These are phyloP conservation scores for Pleurotus sapidus DNA, from an alignment of 768 basidiomycete species.

Conservation along the genomic window DNA sequence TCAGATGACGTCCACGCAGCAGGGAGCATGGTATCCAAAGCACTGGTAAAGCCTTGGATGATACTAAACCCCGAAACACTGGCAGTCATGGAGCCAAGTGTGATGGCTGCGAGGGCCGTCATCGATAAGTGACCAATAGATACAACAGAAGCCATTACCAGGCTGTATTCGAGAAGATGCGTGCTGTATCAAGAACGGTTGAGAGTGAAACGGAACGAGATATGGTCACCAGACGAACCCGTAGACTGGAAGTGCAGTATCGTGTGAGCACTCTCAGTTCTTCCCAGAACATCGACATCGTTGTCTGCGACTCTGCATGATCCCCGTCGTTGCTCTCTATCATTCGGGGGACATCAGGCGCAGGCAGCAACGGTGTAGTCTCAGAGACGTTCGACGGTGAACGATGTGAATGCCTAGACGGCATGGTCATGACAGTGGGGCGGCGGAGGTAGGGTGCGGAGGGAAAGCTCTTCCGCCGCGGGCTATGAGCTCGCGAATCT, in stretches of 20 bases:
- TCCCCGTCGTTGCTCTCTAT: conserved; percentile 44
- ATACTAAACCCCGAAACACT: conserved; percentile 76
- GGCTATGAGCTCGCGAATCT: conserved; percentile 1
- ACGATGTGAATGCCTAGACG: neutral
- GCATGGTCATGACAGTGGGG: conserved; percentile 36
- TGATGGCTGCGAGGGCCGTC: conserved; percentile 81
- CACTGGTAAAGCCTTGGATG: conserved; percentile 76
- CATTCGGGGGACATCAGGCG: conserved; percentile 54
- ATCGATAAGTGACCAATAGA: conserved; percentile 92
- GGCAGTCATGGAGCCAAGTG: conserved; percentile 71
- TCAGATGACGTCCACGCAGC: conserved; percentile 91
- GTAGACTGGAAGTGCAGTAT: conserved; percentile 72
- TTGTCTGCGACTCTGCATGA: conserved; percentile 26
- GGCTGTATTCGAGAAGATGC: conserved; percentile 80
- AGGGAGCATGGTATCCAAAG: conserved; percentile 91
- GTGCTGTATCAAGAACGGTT: conserved; percentile 43
- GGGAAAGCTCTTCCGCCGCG: conserved; percentile 21
- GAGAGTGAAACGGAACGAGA: neutral
- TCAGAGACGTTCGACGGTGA: conserved; percentile 30
- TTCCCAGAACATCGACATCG: conserved; percentile 42
- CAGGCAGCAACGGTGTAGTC: conserved; percentile 53
- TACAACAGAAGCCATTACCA: conserved; percentile 80
- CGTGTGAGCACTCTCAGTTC: conserved; percentile 56
- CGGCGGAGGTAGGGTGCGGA: conserved; percentile 28
- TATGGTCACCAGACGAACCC: conserved; percentile 46